phyloP scores from a whole-genome alignment of 371 early-diverging fungal genomes.

The Blastocladiella emersonii region DNA sequence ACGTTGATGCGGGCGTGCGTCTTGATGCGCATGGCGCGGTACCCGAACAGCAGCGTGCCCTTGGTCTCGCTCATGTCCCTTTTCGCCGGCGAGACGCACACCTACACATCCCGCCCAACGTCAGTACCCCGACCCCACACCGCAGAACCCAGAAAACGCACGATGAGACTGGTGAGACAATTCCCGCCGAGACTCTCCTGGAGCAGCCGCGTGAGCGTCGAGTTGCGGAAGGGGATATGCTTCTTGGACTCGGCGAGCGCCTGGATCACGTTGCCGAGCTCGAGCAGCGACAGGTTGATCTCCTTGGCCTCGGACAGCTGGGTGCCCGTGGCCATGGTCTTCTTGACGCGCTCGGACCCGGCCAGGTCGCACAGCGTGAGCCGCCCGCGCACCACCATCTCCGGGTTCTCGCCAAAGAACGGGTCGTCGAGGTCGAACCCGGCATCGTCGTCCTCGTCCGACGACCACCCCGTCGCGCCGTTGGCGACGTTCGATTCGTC shows the following conservation, averaged over 20 bases:
- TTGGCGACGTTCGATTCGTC: too few relatives aligned
- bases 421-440: background rate
- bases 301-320: background rate
- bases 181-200: conserved; percentile 6
- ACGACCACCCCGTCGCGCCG: background rate
- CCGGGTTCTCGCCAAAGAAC: background rate
- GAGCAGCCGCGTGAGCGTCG: conserved; percentile 2
- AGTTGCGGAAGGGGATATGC: background rate
- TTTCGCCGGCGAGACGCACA: background rate
- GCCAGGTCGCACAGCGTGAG: conserved; percentile 3
- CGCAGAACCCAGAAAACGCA: background rate
- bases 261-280: conserved; percentile 5
- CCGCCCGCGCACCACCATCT: background rate
- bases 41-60: conserved; percentile 3
- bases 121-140: too few relatives aligned
- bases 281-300: conserved; percentile 4
- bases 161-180: background rate
- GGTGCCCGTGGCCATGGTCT: background rate
- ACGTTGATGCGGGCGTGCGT: conserved; percentile 1
- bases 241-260: background rate
- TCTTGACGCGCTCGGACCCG: conserved; percentile 5
- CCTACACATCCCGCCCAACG: too few relatives aligned
- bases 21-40: conserved; percentile 2
- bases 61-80: conserved; percentile 1
- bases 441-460: background rate